Percentiles rank a stretch among this genome's conserved stretches.
Evolutionary conservation across 2,329 filamentous ascomycete genomes (phyloP).

Genomic region (Colletotrichum viniferum): DNA sequence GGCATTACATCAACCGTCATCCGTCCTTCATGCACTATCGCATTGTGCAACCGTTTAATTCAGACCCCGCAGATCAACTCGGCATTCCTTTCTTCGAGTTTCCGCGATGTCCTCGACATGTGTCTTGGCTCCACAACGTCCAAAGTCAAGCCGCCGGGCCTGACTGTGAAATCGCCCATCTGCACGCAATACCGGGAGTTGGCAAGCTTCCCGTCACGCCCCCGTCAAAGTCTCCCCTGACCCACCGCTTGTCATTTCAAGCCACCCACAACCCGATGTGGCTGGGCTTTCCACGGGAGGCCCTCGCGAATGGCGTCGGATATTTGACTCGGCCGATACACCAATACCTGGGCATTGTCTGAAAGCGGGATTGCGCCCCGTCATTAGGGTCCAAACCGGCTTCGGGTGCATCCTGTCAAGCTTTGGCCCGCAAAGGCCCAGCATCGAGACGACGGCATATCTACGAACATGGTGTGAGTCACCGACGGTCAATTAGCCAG

Average conservation of each 20-base stretch:
- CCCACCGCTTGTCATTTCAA: slow-evolving; percentile 1
- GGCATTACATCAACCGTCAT: not conserved
- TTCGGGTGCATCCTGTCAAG: not conserved
- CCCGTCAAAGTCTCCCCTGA: not conserved
- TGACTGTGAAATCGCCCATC: not conserved
- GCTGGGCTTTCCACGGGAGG: not conserved
- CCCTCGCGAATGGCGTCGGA: not conserved
- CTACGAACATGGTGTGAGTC: not conserved
- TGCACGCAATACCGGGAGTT: not conserved
- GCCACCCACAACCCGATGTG: not conserved
- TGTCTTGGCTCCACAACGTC: not conserved
- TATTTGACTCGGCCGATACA: not conserved
- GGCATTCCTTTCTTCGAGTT: not conserved
- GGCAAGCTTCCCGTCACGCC: not conserved
- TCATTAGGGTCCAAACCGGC: not conserved
- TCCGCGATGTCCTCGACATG: not conserved
- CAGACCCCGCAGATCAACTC: not conserved
- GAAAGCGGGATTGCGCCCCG: not conserved
- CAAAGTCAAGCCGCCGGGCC: not conserved
- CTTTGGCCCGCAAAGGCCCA: not conserved
- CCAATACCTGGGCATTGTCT: not conserved
- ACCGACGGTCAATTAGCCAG: not conserved
- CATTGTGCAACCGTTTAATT: not conserved
- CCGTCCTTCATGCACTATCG: not conserved
- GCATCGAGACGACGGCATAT: not conserved